phyloP scores from a whole-genome alignment of 257 asterid genomes.

The Leptodermis oblonga region DNA sequence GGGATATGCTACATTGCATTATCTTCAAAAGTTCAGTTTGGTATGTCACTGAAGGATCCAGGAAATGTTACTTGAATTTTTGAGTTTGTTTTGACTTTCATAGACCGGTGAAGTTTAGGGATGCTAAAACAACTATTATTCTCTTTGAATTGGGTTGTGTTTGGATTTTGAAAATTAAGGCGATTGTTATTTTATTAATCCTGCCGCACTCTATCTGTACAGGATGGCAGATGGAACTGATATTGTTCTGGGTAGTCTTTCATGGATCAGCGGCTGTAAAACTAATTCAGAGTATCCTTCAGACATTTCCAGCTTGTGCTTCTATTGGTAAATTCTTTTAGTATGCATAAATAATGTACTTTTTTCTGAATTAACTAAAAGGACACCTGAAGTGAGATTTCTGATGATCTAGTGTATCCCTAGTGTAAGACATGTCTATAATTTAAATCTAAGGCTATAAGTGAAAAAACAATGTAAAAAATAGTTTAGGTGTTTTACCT shows the following conservation, averaged over 20 bases:
- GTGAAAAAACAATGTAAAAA: neutral
- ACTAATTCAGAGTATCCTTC: conserved; percentile 63
- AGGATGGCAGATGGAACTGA: conserved; percentile 50
- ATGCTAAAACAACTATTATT: neutral
- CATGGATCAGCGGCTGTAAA: conserved; percentile 67
- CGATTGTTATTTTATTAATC: neutral
- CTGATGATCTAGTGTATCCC: neutral
- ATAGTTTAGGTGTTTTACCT: neutral
- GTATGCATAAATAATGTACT: neutral
- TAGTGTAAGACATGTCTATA: neutral
- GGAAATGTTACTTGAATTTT: conserved; percentile 11
- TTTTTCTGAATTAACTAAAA: neutral
- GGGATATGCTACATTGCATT: conserved; percentile 43
- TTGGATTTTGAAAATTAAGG: neutral
- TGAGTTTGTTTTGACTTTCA: neutral
- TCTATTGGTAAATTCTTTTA: conserved; percentile 67
- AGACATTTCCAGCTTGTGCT: conserved; percentile 82
- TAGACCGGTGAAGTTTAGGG: neutral
- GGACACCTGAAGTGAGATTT: neutral
- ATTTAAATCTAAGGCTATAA: neutral
- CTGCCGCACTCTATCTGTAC: conserved; percentile 10
- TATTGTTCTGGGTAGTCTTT: conserved; percentile 55
- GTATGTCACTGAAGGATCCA: conserved; percentile 24
- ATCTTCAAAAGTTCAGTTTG: conserved; percentile 31
- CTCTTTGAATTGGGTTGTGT: neutral